Evolutionary conservation across 768 basidiomycete species (phyloP).

Genomic region (Tylopilus vinaceipallidus): DNA sequence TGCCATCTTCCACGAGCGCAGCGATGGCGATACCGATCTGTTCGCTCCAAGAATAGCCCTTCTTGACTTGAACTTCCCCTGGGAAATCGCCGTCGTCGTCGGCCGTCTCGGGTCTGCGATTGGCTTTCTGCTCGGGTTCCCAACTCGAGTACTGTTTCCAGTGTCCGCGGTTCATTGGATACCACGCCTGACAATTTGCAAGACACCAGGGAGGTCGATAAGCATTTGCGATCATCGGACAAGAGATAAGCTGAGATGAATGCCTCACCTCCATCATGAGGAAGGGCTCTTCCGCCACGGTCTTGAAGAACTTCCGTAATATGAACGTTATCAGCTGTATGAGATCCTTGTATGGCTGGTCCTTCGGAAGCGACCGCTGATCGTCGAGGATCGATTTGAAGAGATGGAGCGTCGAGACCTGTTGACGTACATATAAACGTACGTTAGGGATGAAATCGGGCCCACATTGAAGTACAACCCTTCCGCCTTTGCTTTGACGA

Average conservation of each 20-base stretch:
- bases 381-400: conserved; percentile 87
- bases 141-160: conserved; percentile 87
- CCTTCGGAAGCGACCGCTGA: conserved; percentile 73
- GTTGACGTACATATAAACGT: conserved; percentile 23
- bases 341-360: conserved; percentile 81
- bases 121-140: conserved; percentile 52
- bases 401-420: conserved; percentile 88
- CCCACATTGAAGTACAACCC: conserved; percentile 92
- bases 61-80: conserved; percentile 77
- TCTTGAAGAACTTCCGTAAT: conserved; percentile 93
- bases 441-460: conserved; percentile 5
- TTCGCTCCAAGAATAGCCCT: conserved; percentile 86
- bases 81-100: conserved; percentile 45
- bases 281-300: conserved; percentile 78
- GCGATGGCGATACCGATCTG: conserved; percentile 85
- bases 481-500: conserved; percentile 87
- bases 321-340: conserved; percentile 81
- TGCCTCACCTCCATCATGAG: conserved; percentile 79
- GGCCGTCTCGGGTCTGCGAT: conserved; percentile 28
- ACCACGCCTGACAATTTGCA: conserved; percentile 67
- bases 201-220: conserved; percentile 12
- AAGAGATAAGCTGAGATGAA: conserved; percentile 27
- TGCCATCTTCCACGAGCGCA: conserved; percentile 63
- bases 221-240: conserved; percentile 14
- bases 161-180: conserved; percentile 81